Evolutionary conservation across 2,329 filamentous ascomycete species (phyloP).

Genomic region (Trichoderma citrinoviride): DNA sequence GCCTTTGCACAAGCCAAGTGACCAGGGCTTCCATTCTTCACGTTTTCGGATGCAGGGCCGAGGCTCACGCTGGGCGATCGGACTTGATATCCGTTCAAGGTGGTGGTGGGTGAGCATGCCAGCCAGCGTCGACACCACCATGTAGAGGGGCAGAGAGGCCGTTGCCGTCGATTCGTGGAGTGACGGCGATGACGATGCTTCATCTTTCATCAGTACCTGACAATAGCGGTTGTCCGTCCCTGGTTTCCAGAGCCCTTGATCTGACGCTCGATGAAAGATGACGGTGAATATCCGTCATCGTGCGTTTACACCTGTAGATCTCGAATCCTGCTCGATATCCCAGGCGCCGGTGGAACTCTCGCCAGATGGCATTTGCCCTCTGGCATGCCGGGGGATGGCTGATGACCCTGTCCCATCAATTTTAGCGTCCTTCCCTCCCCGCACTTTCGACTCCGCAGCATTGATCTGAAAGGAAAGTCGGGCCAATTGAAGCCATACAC

Average conservation of each 20-base stretch:
- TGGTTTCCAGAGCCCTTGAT: background rate
- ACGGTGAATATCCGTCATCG: slow-evolving; percentile 8
- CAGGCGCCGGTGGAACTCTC: background rate
- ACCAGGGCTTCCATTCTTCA: background rate
- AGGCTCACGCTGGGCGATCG: slow-evolving; percentile 12
- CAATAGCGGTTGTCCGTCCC: background rate
- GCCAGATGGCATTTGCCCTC: background rate
- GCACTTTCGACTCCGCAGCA: slow-evolving; percentile 6
- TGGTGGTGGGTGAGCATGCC: background rate
- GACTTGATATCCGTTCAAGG: slow-evolving; percentile 5
- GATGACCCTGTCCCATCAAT: background rate
- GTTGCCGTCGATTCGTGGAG: background rate
- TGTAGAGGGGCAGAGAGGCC: too few species aligned
- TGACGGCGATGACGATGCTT: slow-evolving; percentile 1
- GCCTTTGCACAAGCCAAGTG: slow-evolving; percentile 18
- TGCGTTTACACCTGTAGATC: background rate
- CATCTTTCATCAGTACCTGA: background rate
- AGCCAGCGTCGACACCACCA: background rate
- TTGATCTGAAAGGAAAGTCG: background rate
- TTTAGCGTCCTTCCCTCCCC: slow-evolving; percentile 13
- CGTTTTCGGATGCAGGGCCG: background rate
- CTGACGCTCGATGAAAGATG: background rate
- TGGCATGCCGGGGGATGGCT: background rate
- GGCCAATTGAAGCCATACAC: background rate
- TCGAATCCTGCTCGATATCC: background rate